Base-by-base conservation (phyloP, 306 rosid genomes). In the Arachis stenosperma region DNA sequence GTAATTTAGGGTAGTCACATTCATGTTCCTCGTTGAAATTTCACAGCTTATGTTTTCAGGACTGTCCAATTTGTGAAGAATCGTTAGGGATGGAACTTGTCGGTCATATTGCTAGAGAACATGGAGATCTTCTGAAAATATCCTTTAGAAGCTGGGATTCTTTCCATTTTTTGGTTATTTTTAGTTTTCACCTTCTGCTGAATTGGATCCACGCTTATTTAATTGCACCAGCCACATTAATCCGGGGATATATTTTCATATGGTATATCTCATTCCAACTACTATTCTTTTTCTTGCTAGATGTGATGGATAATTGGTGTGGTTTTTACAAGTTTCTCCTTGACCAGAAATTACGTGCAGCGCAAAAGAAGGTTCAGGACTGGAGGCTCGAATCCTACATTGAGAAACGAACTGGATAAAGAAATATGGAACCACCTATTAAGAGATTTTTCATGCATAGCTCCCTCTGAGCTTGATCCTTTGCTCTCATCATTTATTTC, bases 101-200 rank as follows among this genome's bases (percentile, higher is more conserved):
- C 39, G 77, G 82, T 59, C 94, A 84, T 64, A 62, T 84, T 74
- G 84, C 90, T 46, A 78, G 59, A 3, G 89, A 86, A 57, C 91
- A 86, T 59, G 86, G 89, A 74, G 83, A 78, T 44, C 68, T 88
- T 39, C 81, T 89, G 58, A 86, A 84, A 81, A 89, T 89, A 86
- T 86, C 94, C 91, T 86, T 27, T 39, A 65, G 66, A 39, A 57
- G 13, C 63, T 61, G 47, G 3, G 41, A 71, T 33, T 42, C 40
- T 65, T 52, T 77, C 0, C 1, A 5, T 14, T 33, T 33, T 62
- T 8, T 39, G 4, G 5, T 61, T 48, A 67, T 29, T 33, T 3
- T 12, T 65, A 33, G 51, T 51, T 65, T 4, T 48, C 59, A 39
- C 30, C 33, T 39, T 27, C 42, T 47, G 50, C 63, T 50, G 65